phyloP scores from a whole-genome alignment of 1,139 yeast genomes.

The Fermentozyma sake region DNA sequence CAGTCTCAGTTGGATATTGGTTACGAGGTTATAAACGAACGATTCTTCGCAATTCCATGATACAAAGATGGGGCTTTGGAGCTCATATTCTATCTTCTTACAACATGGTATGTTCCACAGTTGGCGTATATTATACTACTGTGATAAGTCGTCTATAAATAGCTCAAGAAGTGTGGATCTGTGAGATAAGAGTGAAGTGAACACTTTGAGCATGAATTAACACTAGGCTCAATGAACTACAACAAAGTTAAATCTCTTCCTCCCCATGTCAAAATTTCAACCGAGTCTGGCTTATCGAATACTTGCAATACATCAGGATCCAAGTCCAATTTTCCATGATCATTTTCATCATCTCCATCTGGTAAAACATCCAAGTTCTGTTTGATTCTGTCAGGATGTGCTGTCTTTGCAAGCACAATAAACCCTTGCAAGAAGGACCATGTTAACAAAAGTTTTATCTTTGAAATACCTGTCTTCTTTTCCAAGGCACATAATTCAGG shows the following conservation, averaged over 20 bases:
- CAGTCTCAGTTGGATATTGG: too few species aligned
- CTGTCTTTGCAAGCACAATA: slow-evolving; percentile 70
- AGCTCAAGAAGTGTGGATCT: too few species aligned
- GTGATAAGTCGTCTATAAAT: too few species aligned
- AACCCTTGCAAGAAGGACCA: slow-evolving; percentile 52
- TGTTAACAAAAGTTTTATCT: slow-evolving; percentile 28
- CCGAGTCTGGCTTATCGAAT: slow-evolving; percentile 32
- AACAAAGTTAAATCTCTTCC: slow-evolving; percentile 26
- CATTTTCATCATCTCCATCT: slow-evolving; percentile 17
- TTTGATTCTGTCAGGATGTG: slow-evolving; percentile 43
- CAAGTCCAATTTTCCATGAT: slow-evolving; percentile 32
- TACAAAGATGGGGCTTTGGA: too few species aligned
- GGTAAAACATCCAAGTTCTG: slow-evolving; percentile 33
- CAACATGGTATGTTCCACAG: too few species aligned
- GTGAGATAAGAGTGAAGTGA: too few species aligned
- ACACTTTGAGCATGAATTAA: too few species aligned
- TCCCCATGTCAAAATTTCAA: slow-evolving; percentile 27
- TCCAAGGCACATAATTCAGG: slow-evolving; percentile 36
- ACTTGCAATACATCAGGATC: slow-evolving; percentile 25
- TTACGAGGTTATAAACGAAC: too few species aligned
- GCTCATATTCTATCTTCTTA: too few species aligned
- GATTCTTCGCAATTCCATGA: too few species aligned
- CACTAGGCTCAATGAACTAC: too few species aligned
- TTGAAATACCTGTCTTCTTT: slow-evolving; percentile 19
- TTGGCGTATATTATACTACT: too few species aligned